phyloP scores from a whole-genome alignment of 2,329 filamentous ascomycete species.

The Dothiorella sarmentorum region DNA sequence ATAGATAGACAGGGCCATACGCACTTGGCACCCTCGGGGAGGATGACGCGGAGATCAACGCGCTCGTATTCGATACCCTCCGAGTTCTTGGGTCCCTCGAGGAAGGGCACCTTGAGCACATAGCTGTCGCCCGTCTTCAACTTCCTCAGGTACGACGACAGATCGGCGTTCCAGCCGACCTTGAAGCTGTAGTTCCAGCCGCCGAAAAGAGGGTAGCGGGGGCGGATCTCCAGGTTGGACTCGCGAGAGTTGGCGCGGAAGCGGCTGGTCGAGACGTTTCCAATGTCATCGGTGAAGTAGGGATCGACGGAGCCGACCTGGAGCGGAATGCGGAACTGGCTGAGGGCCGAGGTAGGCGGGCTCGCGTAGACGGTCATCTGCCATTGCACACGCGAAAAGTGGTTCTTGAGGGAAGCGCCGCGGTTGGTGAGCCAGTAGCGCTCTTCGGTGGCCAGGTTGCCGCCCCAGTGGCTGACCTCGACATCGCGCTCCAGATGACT shows the following conservation, averaged over 20 bases:
- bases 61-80: conserved; percentile 86
- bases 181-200: conserved; percentile 98
- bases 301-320: conserved; percentile 75
- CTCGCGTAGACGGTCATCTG: conserved; percentile 63
- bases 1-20: conserved; percentile 34
- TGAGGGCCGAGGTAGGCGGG: conserved; percentile 72
- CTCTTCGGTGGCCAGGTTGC: conserved; percentile 93
- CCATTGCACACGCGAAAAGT: conserved; percentile 50
- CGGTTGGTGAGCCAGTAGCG: conserved; percentile 84
- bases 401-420: conserved; percentile 65
- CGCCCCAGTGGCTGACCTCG: conserved; percentile 97
- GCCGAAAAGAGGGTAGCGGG: conserved; percentile 92
- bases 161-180: conserved; percentile 89
- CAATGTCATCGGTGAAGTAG: conserved; percentile 95
- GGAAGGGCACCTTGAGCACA: conserved; percentile 83
- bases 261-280: conserved; percentile 90
- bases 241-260: conserved; percentile 77
- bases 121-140: conserved; percentile 64
- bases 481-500: conserved; percentile 81
- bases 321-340: conserved; percentile 76
- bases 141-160: conserved; percentile 70
- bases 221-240: conserved; percentile 84
- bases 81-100: conserved; percentile 82
- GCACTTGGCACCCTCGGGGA: conserved; percentile 87
- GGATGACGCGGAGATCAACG: conserved; percentile 73